Evolutionary conservation across 495 filamentous ascomycete species (phyloP), one percentile per base, ranked within the genome.

Genomic region (Pseudoneurospora amorphoporcata): DNA sequence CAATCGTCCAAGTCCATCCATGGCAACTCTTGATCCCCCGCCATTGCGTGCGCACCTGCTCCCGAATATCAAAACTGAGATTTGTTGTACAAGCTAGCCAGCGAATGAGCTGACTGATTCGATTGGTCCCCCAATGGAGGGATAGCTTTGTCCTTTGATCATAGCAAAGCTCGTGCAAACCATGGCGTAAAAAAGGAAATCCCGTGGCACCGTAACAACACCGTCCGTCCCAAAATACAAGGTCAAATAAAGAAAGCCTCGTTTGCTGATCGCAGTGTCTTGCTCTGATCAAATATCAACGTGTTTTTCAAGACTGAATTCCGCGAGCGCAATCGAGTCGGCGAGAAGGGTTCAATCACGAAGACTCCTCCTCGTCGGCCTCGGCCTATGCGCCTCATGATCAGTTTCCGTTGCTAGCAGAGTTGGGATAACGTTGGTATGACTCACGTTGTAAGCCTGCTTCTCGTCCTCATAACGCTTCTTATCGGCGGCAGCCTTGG

Each of bases 401-500:
- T 58, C 42, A 70, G 71, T 81, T 74, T 81, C 79, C 73, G 72
- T 70, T 68, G 68, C 29, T 37, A 65, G 29, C 37, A 65, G 53
- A 65, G 32, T 17, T 35, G 7, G 32, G 23, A 65, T 53, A 37
- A 38, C 39, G 40, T 37, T 45, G 70, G 73, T 42, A 72, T 32
- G 32, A 85, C 89, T 87, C 85, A 94, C 92, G 76, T 92, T 89
- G 88, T 98, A 99, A 72, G 86, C 90, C 73, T 92, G 91, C 87
- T 99, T 98, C 88, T 98, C 94, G 76, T 95, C 92, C 81, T 98
- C 95, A 77, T 98, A 99, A 73, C 95, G 92, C 90, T 97, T 95
- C 92, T 98, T 98, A 87, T 99, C 95, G 71, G 90, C 86, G 32
- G 90, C 92, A 77, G 95, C 95, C 90, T 99, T 98, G 77, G 91